phyloP scores from a whole-genome alignment of 139 green algal species.

The Asterochloris erici region DNA sequence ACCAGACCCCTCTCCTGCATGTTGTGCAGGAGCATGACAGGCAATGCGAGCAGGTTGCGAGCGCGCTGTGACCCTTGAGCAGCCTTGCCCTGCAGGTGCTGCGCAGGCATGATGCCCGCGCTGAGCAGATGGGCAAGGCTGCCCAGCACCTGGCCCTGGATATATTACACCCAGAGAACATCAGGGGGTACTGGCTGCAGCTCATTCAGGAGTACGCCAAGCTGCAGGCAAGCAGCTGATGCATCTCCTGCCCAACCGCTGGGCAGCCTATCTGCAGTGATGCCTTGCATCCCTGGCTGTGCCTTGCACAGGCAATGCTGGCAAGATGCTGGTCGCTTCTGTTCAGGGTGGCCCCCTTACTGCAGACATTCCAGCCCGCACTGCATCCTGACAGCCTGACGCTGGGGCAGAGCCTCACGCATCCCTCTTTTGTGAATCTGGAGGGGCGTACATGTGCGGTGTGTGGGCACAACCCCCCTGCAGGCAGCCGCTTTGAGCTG shows the following conservation, averaged over 20 bases:
- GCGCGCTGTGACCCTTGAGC: no score
- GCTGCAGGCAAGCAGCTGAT: not conserved
- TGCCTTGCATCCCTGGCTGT: no score
- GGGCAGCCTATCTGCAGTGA: no score
- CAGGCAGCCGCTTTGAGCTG: not conserved
- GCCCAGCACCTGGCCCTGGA: not conserved
- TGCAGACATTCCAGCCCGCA: not conserved
- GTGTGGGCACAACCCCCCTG: not conserved
- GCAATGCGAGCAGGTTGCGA: no score
- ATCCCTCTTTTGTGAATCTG: conserved; percentile 1
- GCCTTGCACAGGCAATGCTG: no score
- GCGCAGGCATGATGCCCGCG: not conserved
- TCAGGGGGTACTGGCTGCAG: not conserved
- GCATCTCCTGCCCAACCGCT: no score
- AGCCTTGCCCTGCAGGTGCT: not conserved
- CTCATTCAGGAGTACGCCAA: not conserved
- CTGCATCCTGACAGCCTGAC: conserved; percentile 4
- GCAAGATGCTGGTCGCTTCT: no score
- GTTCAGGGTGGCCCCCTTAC: no score
- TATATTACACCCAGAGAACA: not conserved
- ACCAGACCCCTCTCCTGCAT: no score
- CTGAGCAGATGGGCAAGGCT: not conserved
- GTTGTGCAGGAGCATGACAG: no score
- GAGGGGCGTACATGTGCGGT: conserved; percentile 7
- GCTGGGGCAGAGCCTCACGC: conserved; percentile 7